Evolutionary conservation across 1,284 basidiomycete species (phyloP).

Genomic region (Chondrostereum purpureum): DNA sequence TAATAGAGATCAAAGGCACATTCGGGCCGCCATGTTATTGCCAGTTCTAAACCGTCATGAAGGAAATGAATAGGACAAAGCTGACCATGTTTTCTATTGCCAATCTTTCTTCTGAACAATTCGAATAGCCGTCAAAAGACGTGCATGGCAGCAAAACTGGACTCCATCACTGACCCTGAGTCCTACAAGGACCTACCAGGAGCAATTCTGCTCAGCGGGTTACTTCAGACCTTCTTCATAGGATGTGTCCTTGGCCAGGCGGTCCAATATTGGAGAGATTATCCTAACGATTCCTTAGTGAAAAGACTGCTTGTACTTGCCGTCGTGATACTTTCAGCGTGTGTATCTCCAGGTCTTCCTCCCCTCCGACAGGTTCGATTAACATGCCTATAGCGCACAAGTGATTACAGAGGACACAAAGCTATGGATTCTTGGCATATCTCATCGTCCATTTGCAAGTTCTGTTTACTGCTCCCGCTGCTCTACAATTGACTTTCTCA

Average conservation of each 20-base stretch:
- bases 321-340: slow-evolving; percentile 38
- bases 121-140: too few species aligned
- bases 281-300: slow-evolving; percentile 32
- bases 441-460: slow-evolving; percentile 33
- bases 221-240: slow-evolving; percentile 37
- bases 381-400: slow-evolving; percentile 29
- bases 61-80: too few species aligned
- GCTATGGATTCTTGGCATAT: slow-evolving; percentile 36
- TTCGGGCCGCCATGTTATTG: too few species aligned
- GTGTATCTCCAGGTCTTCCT: slow-evolving; percentile 17
- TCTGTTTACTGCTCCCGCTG: background rate
- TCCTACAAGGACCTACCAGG: slow-evolving; percentile 22
- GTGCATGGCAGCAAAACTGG: background rate
- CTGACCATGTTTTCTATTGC: too few species aligned
- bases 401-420: slow-evolving; percentile 43
- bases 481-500: background rate
- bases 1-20: too few species aligned
- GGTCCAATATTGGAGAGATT: slow-evolving; percentile 37
- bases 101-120: too few species aligned
- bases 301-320: slow-evolving; percentile 34
- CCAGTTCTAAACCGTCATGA: too few species aligned
- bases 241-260: slow-evolving; percentile 43
- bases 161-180: background rate
- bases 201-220: slow-evolving; percentile 33
- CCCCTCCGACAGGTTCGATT: background rate